phyloP scores from a whole-genome alignment of 2,329 filamentous ascomycete genomes.

The Beauveria varroae region DNA sequence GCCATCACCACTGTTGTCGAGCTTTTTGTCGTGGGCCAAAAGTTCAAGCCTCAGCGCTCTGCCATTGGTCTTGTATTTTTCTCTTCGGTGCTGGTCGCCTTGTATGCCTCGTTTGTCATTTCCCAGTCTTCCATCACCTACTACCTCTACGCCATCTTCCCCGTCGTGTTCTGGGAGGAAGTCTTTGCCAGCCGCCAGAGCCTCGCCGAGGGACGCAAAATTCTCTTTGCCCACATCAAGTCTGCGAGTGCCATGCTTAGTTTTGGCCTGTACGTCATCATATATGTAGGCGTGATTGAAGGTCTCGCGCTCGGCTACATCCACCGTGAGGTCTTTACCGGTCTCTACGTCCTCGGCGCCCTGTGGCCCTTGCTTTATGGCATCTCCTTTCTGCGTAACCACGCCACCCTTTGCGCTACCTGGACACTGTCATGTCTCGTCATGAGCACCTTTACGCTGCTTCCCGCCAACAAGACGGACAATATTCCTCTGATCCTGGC shows the following conservation, averaged over 20 bases:
- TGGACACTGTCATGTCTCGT: conserved; percentile 72
- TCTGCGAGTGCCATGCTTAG: conserved; percentile 49
- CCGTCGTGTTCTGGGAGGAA: conserved; percentile 94
- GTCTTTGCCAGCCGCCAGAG: conserved; percentile 72
- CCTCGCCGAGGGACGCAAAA: conserved; percentile 56
- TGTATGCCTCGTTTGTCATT: conserved; percentile 73
- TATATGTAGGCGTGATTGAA: conserved; percentile 70
- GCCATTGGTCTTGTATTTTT: conserved; percentile 56
- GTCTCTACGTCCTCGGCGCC: conserved; percentile 66
- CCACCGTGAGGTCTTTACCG: conserved; percentile 76
- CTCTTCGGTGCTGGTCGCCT: conserved; percentile 62
- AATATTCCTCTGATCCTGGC: conserved; percentile 62
- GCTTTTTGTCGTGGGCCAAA: conserved; percentile 72
- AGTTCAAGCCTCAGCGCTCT: conserved; percentile 56
- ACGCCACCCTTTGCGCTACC: conserved; percentile 54
- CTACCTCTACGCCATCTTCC: conserved; percentile 88
- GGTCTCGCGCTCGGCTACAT: conserved; percentile 89
- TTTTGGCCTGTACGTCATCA: conserved; percentile 54
- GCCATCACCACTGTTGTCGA: conserved; percentile 84
- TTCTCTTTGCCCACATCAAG: conserved; percentile 62
- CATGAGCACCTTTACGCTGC: conserved; percentile 86
- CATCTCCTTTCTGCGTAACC: conserved; percentile 58
- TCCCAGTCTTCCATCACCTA: conserved; percentile 78
- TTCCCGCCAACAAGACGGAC: conserved; percentile 82
- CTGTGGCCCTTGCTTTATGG: conserved; percentile 77